Percentiles rank a stretch among this genome's conserved stretches.
Evolutionary conservation across 2,329 filamentous ascomycete genomes (phyloP).

Genomic region (Ceratocystis lukuohia): DNA sequence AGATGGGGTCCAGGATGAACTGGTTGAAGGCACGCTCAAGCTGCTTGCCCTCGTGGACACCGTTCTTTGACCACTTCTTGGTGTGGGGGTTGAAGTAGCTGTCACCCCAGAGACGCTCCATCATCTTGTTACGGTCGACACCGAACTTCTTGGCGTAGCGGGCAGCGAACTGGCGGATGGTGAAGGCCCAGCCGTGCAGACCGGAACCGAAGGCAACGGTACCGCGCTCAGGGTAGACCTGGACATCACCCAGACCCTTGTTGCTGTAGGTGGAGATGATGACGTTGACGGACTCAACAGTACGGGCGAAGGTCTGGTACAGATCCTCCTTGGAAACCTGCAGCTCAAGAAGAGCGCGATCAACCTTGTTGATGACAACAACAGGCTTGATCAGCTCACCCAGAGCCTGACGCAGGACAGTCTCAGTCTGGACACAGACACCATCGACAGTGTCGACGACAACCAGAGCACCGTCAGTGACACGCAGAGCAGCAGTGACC

Average conservation of each 20-base stretch:
- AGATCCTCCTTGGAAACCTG: conserved; percentile 98
- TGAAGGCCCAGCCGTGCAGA: conserved; percentile 99
- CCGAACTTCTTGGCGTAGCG: conserved; percentile 99
- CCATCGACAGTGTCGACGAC: conserved; percentile 99
- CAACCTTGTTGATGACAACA: conserved; percentile 99
- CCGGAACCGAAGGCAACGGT: conserved; percentile 98
- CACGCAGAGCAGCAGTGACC: conserved; percentile 97
- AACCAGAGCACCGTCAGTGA: conserved; percentile 98
- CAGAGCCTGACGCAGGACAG: conserved; percentile 94
- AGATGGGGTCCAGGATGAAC: conserved; percentile 99
- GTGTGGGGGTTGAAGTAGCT: conserved; percentile 99
- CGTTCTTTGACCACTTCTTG: conserved; percentile 98
- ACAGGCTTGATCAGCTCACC: conserved; percentile 99
- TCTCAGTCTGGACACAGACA: conserved; percentile 99
- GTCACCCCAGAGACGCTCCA: conserved; percentile 99
- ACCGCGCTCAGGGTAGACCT: conserved; percentile 95
- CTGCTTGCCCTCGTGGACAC: conserved; percentile 68
- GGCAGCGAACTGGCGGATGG: conserved; percentile 89
- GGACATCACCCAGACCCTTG: conserved; percentile 91
- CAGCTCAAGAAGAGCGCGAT: conserved; percentile 96
- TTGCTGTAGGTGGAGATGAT: conserved; percentile 98
- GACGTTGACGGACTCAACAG: conserved; percentile 99
- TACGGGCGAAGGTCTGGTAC: conserved; percentile 99
- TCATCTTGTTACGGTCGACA: conserved; percentile 99
- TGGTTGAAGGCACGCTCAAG: conserved; percentile 99